These are phyloP conservation scores for Penicillium crustosum DNA, from an alignment of 2,329 filamentous ascomycete genomes.

Conservation along the genomic window DNA sequence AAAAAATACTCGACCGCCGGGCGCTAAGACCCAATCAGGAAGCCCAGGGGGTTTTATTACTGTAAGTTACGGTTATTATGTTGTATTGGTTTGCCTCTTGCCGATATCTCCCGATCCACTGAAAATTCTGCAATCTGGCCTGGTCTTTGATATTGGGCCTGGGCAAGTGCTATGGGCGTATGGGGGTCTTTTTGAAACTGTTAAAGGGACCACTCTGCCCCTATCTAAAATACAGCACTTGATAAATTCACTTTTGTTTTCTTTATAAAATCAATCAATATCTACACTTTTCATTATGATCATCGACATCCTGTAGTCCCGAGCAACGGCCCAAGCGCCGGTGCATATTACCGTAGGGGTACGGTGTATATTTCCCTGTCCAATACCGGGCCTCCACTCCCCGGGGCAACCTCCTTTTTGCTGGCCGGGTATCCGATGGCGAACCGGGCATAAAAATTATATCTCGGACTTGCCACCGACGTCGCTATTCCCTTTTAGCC, in stretches of 20 bases:
- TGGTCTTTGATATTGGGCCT: neutral
- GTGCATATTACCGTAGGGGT: conserved; percentile 13
- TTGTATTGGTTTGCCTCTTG: conserved; percentile 19
- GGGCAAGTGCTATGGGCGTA: neutral
- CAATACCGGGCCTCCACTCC: conserved; percentile 21
- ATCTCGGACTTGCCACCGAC: conserved; percentile 17
- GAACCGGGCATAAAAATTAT: conserved; percentile 10
- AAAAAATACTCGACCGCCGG: conserved; percentile 40
- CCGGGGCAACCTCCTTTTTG: conserved; percentile 29
- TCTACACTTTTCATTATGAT: neutral
- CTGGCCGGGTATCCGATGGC: conserved; percentile 34
- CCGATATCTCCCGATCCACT: conserved; percentile 42
- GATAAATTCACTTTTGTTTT: neutral
- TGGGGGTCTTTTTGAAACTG: neutral
- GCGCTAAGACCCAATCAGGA: conserved; percentile 32
- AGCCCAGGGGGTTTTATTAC: conserved; percentile 11
- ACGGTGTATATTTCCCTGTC: conserved; percentile 27
- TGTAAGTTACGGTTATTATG: conserved; percentile 9
- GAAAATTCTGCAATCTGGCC: conserved; percentile 19
- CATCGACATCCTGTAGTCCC: conserved; percentile 17
- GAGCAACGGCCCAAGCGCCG: conserved; percentile 25
- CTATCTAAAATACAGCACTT: neutral
- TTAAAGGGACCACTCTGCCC: neutral
- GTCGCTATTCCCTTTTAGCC: neutral
- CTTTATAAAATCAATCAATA: neutral